Conservation (phyloP, 768 basidiomycete genomes). For the Collybia mongolica region DNA sequence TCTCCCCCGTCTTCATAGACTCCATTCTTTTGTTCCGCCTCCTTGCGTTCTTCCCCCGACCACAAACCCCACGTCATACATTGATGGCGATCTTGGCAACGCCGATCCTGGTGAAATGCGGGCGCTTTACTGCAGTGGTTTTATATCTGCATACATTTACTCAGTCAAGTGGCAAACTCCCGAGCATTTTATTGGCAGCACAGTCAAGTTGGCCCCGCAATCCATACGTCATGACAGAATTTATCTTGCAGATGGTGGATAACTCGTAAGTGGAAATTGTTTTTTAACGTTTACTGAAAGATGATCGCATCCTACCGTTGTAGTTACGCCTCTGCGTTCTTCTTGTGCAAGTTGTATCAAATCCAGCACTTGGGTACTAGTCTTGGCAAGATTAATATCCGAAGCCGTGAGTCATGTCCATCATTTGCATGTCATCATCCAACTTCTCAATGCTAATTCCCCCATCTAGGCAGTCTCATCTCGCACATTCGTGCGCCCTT, state of each 20-base stretch:
- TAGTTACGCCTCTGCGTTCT: too few species aligned
- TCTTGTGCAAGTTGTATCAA: too few species aligned
- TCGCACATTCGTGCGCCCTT: constrained; percentile 29
- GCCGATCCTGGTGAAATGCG: constrained; percentile 26
- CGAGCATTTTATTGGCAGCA: background rate
- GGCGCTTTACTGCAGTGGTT: constrained; percentile 22
- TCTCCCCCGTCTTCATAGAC: constrained; percentile 34
- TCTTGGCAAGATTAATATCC: too few species aligned
- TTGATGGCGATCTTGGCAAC: constrained; percentile 22
- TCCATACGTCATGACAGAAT: constrained; percentile 26
- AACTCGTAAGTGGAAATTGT: constrained; percentile 26
- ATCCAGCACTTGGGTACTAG: too few species aligned
- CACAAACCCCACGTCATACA: constrained; percentile 9
- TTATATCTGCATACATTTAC: background rate
- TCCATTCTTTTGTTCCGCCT: constrained; percentile 36
- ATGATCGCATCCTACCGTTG: background rate
- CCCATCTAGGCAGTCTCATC: constrained; percentile 15
- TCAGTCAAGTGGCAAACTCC: too few species aligned
- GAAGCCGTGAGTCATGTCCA: too few species aligned
- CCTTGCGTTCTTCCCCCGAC: constrained; percentile 30
- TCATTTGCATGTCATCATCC: too few species aligned
- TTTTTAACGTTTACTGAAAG: constrained; percentile 4
- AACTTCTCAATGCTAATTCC: background rate
- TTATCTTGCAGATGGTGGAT: constrained; percentile 31
- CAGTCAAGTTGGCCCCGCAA: constrained; percentile 4